Base-by-base conservation (phyloP, 1,284 basidiomycete species). In the Trametes polyzona region DNA sequence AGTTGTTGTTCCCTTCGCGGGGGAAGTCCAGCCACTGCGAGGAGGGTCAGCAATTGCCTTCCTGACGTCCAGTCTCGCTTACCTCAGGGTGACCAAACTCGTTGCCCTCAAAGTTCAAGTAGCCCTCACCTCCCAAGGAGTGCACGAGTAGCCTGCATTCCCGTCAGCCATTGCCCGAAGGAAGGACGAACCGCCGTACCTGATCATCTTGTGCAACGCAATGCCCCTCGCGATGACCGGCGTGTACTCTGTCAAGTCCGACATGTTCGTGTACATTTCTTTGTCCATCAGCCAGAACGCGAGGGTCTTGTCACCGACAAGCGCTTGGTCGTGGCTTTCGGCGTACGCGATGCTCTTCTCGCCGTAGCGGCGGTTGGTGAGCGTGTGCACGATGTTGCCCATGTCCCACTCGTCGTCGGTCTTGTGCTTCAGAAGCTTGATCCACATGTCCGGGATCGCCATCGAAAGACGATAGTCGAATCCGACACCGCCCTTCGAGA, bases 241-340 rank as follows among this genome's bases (percentile, higher is more conserved):
- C 8, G 96, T 98, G 75, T 95, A 80, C 43, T 90, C 86, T 1
- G 90, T 83, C 49, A 98, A 55, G 71, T 96, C 92, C 23, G 94
- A 97, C 96, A 99, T 99, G 76, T 95, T 83, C 10, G 95, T 96
- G 74, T 98, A 94, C 96, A 99, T 99, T 74, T 98, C 96, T 77
- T 97, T 96, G 76, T 99, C 96, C 96, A 99, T 99, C 53, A 99
- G 75, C 96, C 96, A 99, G 76, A 99, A 99, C 1, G 96, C 96
- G 32, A 98, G 71, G 0, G 96, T 98, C 79, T 98, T 98, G 78
- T 99, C 96, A 5, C 96, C 96, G 0, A 99, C 96, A 29, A 99
- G 83, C 16, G 96, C 96, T 73, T 99, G 96, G 74, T 98, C 96
- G 68, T 98, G 96, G 68, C 92, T 95, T 76, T 99, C 96, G 47